These are phyloP conservation scores for Cornus florida DNA, from an alignment of 148 eudicot species.

Conservation along the genomic window DNA sequence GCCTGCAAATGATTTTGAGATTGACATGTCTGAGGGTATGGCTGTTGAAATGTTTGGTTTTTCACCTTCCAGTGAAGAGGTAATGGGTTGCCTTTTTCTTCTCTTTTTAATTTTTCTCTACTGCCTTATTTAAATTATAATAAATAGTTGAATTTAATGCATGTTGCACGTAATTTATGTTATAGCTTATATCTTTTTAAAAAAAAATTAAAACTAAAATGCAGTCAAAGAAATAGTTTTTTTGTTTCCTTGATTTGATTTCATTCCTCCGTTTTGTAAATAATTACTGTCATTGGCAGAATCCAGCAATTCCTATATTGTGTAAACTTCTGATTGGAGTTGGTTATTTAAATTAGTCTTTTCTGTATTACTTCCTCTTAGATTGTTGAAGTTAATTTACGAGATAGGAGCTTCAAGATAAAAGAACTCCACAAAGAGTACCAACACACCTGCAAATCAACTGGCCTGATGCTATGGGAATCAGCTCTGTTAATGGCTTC, in stretches of 20 bases:
- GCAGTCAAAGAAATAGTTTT: background rate
- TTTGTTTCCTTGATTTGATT: background rate
- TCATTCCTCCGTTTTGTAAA: background rate
- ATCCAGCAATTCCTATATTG: background rate
- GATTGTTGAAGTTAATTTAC: constrained; percentile 51
- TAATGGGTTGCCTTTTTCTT: constrained; percentile 14
- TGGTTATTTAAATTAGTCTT: background rate
- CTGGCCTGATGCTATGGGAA: constrained; percentile 97
- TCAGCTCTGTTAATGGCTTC: constrained; percentile 86
- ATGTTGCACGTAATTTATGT: too few species aligned
- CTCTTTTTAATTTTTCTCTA: background rate
- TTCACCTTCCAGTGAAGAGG: constrained; percentile 64
- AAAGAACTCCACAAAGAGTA: constrained; percentile 70
- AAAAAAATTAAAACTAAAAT: background rate
- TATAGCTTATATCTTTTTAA: background rate
- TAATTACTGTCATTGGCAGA: constrained; percentile 1
- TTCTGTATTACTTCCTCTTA: constrained; percentile 21
- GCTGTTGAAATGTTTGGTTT: constrained; percentile 81
- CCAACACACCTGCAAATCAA: constrained; percentile 94
- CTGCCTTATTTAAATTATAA: background rate
- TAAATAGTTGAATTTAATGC: background rate
- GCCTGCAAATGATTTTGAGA: constrained; percentile 39
- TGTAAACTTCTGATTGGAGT: background rate
- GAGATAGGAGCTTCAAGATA: constrained; percentile 57
- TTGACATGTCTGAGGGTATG: constrained; percentile 85